phyloP scores from a whole-genome alignment of 106 monocot species.

The Ottelia alismoides region DNA sequence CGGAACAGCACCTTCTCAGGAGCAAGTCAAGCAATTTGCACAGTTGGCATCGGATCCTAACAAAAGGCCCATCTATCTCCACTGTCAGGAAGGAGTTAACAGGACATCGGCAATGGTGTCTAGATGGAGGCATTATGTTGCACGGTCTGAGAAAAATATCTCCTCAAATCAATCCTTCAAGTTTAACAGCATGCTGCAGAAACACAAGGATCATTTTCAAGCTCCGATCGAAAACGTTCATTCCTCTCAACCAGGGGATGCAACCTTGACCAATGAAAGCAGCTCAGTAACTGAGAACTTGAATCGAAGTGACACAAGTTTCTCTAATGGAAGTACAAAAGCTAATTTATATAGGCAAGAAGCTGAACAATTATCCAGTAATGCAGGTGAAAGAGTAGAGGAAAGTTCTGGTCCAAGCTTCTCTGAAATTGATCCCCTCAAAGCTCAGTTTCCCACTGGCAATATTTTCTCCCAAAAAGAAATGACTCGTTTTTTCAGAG shows the following conservation, averaged over 20 bases:
- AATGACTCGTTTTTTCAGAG: conserved; percentile 43
- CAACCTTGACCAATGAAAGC: conserved; percentile 10
- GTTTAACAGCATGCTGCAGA: conserved; percentile 14
- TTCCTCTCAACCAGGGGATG: conserved; percentile 4
- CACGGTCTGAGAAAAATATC: conserved; percentile 23
- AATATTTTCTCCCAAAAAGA: conserved; percentile 78
- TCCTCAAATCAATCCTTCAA: conserved; percentile 2
- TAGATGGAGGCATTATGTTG: conserved; percentile 70
- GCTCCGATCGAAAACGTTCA: conserved; percentile 1
- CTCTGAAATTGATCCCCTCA: conserved; percentile 31
- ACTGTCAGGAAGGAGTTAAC: conserved; percentile 76
- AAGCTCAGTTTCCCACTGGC: conserved; percentile 71
- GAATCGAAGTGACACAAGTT: not conserved
- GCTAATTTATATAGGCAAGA: too few relatives aligned
- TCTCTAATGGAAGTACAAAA: not conserved
- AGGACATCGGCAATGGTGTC: conserved; percentile 96
- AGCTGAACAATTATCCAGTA: too few relatives aligned
- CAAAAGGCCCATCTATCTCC: conserved; percentile 73
- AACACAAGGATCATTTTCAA: conserved; percentile 7
- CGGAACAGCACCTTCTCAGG: conserved; percentile 71
- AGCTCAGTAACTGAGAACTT: conserved; percentile 2
- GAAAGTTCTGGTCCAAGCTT: not conserved
- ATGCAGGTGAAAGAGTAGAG: not conserved
- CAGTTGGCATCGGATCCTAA: conserved; percentile 44
- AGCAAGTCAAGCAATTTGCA: conserved; percentile 76